phyloP scores from a whole-genome alignment of 23 red algal genomes.

The Chondrus crispus region DNA sequence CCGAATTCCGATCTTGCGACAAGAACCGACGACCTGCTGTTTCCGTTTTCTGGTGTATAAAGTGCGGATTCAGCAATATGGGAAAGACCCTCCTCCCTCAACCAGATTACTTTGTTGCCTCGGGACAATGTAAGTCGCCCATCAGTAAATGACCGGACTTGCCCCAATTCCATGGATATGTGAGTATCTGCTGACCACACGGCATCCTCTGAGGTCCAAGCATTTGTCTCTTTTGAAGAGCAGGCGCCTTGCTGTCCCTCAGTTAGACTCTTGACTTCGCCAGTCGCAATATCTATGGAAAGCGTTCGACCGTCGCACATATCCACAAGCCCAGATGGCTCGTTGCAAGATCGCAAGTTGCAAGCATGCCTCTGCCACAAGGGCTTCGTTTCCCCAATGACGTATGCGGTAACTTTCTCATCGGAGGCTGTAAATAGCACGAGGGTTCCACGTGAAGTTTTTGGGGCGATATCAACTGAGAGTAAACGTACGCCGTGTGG shows the following conservation, averaged over 20 bases:
- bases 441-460: not conserved
- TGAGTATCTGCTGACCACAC: not conserved
- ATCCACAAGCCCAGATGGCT: not conserved
- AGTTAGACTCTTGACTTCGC: not conserved
- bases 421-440: not conserved
- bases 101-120: not conserved
- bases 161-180: not conserved
- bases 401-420: not conserved
- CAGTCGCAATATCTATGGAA: not conserved
- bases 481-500: not conserved
- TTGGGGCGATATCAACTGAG: not conserved
- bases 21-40: not conserved
- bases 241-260: not conserved
- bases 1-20: constrained; percentile 22
- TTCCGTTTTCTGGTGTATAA: not conserved
- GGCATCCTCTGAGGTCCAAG: not conserved
- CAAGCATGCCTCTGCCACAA: constrained; percentile 7
- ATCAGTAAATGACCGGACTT: too few relatives aligned
- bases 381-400: not conserved
- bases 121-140: not conserved
- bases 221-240: not conserved
- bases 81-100: constrained; percentile 14
- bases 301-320: not conserved
- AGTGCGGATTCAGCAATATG: not conserved
- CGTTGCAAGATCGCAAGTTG: not conserved